Base-by-base conservation (phyloP, 306 rosid species). In the Herpetospermum pedunculosum region DNA sequence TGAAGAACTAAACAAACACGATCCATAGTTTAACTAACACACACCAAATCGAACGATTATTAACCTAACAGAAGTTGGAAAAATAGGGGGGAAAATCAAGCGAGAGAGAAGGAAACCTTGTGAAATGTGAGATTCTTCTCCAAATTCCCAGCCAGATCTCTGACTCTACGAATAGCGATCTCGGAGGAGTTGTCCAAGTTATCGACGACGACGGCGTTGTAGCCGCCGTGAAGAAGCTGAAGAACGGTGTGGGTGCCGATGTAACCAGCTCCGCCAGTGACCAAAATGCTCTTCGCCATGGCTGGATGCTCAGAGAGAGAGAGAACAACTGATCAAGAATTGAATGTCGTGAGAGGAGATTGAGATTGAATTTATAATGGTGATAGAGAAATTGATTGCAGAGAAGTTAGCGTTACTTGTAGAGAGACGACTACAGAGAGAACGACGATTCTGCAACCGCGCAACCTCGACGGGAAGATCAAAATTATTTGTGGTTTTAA, bases 251-350 rank as follows among this genome's bases (percentile, higher is more conserved):
- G 99, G 83, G 78, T 78, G 11, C 97, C 99, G 80, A 92, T 92
- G 80, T 95, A 95, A 21, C 99, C 97, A 86, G 96, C 99, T 0
- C 97, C 99, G 3, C 99, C 99, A 44, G 99, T 95, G 29, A 95
- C 96, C 3, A 95, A 79, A 21, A 95, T 86, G 26, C 68, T 85
- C 62, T 81, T 87, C 8, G 77, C 67, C 96, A 88, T 86, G 54
- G 12, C 37, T 41, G 73, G 68, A 15, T 25, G 55, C 37, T 67
- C 8, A 40, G 46, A 23, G 23, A 13, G 26, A 67, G 53, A 64
- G 38, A 64, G 48, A 21, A 64, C 32, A 37, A 21, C 23, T 21
- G 72, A n/a, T n/a, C n/a, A 13, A 67, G 10, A 46, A 13, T 40
- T 14, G 18, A 10, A 40, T 9, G 0, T 62, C 3, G 0, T 10